Evolutionary conservation across 192 early-diverging fungal species (phyloP).

Genomic region (Piromyces sp.): DNA sequence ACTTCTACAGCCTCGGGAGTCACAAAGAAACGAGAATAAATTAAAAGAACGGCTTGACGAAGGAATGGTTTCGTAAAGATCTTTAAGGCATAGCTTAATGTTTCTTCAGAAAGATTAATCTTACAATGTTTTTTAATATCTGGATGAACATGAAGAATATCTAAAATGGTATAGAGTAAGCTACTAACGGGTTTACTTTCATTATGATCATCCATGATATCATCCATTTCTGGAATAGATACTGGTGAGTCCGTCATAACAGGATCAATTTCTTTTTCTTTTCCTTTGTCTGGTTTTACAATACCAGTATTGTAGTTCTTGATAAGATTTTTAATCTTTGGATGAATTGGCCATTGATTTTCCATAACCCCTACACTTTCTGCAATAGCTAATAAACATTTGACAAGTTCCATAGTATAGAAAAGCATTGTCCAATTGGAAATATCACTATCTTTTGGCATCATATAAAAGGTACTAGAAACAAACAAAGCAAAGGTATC

Average conservation of each 20-base stretch:
- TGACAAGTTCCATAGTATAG: background rate
- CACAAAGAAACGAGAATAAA: background rate
- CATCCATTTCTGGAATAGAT: background rate
- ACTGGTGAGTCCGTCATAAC: background rate
- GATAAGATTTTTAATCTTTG: background rate
- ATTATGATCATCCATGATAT: background rate
- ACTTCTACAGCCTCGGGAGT: background rate
- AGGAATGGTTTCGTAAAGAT: background rate
- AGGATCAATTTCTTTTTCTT: background rate
- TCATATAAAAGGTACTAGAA: background rate
- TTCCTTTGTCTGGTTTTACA: too few species aligned
- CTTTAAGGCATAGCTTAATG: background rate
- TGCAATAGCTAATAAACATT: background rate
- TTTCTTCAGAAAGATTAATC: background rate
- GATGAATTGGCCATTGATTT: background rate
- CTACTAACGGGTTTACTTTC: background rate
- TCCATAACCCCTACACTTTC: background rate
- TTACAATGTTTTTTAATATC: background rate
- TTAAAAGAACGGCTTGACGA: background rate
- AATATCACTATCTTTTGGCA: background rate
- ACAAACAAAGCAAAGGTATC: background rate
- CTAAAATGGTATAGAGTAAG: background rate
- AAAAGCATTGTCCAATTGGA: background rate
- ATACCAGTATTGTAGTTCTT: background rate
- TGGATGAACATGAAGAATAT: background rate